Percentiles rank a stretch among this genome's conserved stretches.
Evolutionary conservation across 305 asterid species (phyloP).

Genomic region (Fraxinus angustifolia): DNA sequence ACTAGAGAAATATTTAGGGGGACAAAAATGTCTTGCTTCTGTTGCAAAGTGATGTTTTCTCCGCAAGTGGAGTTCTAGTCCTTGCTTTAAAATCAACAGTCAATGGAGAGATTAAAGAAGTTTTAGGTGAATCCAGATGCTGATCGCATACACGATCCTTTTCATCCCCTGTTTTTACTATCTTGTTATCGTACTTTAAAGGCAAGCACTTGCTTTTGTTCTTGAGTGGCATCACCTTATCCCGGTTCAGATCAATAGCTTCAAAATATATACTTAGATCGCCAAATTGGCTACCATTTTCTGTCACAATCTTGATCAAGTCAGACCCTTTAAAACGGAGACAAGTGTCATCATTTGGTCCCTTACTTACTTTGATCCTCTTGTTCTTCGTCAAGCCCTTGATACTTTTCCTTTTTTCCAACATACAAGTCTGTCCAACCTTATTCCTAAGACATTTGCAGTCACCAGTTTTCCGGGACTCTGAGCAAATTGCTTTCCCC

Average conservation of each 20-base stretch:
- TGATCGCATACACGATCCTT: neutral
- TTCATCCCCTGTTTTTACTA: neutral
- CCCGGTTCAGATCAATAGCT: constrained; percentile 30
- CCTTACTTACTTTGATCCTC: constrained; percentile 7
- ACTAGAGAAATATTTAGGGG: neutral
- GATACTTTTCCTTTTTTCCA: constrained; percentile 5
- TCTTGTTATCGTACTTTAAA: neutral
- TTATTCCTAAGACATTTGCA: constrained; percentile 13
- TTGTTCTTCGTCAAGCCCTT: constrained; percentile 4
- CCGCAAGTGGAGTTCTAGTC: constrained; percentile 36
- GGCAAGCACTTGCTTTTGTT: neutral
- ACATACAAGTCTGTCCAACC: neutral
- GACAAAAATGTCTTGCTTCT: neutral
- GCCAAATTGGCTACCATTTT: neutral
- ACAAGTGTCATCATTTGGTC: neutral
- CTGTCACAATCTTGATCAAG: constrained; percentile 1
- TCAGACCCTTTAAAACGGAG: neutral
- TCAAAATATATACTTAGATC: constrained; percentile 28
- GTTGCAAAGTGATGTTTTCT: constrained; percentile 26
- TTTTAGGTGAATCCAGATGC: neutral
- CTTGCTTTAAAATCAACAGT: neutral
- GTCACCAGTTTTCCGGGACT: neutral
- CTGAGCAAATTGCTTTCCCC: neutral
- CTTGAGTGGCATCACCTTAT: neutral
- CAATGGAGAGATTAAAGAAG: neutral